Conservation (phyloP, 352 stramenopile species). For the Pythium periplocum region DNA sequence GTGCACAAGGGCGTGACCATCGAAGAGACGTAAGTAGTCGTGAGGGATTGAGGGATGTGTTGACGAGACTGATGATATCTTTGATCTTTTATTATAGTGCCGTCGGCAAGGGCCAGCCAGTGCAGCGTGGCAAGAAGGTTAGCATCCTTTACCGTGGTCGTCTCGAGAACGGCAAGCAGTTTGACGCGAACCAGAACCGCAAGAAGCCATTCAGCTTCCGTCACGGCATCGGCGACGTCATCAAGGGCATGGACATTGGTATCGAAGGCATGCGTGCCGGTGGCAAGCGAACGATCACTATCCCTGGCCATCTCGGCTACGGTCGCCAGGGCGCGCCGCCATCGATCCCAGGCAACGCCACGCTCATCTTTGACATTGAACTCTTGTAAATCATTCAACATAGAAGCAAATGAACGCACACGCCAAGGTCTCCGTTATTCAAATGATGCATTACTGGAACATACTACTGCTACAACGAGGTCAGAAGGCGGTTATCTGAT, state of each 20-base stretch:
- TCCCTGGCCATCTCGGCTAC: slow-evolving; percentile 93
- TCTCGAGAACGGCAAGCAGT: slow-evolving; percentile 83
- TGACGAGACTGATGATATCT: too few species aligned
- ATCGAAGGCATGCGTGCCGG: slow-evolving; percentile 86
- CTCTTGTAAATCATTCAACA: slow-evolving; percentile 45
- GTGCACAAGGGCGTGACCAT: slow-evolving; percentile 79
- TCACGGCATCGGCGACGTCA: slow-evolving; percentile 86
- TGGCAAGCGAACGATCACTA: slow-evolving; percentile 91
- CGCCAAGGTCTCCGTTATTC: neutral
- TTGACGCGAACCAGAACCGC: slow-evolving; percentile 74
- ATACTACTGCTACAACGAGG: neutral
- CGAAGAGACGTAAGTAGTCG: slow-evolving; percentile 54
- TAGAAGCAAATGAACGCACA: slow-evolving; percentile 10
- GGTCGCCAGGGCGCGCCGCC: slow-evolving; percentile 74
- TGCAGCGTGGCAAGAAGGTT: slow-evolving; percentile 64
- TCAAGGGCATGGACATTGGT: slow-evolving; percentile 95
- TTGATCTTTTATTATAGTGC: slow-evolving; percentile 25
- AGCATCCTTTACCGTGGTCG: slow-evolving; percentile 79
- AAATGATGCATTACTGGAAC: slow-evolving; percentile 1
- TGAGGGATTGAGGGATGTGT: too few species aligned
- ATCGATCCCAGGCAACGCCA: slow-evolving; percentile 88
- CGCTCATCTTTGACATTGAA: slow-evolving; percentile 94
- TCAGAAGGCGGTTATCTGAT: slow-evolving; percentile 4
- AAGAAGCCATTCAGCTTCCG: slow-evolving; percentile 84
- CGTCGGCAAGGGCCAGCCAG: slow-evolving; percentile 60